Percentiles rank a stretch among this genome's conserved stretches.
These are phyloP conservation scores for Neurospora cerealis DNA, from an alignment of 495 filamentous ascomycete species.

Conservation along the genomic window DNA sequence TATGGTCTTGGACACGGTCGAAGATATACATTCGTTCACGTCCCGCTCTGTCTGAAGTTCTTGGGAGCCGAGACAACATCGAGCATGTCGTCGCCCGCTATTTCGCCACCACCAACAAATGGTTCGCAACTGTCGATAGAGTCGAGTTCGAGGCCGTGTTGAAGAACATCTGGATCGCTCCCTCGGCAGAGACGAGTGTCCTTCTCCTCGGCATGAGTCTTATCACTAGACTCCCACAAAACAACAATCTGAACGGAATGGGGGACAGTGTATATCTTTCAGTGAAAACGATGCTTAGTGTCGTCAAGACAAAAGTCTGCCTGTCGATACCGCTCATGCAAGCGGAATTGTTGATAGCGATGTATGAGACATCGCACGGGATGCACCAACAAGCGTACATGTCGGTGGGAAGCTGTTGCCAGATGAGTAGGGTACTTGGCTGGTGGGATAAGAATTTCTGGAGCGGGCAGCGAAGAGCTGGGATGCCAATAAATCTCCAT, in stretches of 20 bases:
- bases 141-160: conserved; percentile 10
- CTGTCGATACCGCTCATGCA: conserved; percentile 35
- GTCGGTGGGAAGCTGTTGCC: conserved; percentile 17
- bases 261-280: conserved; percentile 14
- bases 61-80: conserved; percentile 54
- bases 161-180: conserved; percentile 13
- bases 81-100: conserved; percentile 36
- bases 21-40: conserved; percentile 16
- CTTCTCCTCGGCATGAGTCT: conserved; percentile 21
- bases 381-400: conserved; percentile 55
- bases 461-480: conserved; percentile 3
- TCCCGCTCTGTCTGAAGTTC: conserved; percentile 58
- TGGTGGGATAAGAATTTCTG: conserved; percentile 19
- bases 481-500: conserved; percentile 11
- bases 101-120: conserved; percentile 18
- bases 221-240: conserved; percentile 8
- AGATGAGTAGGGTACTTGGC: conserved; percentile 18
- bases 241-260: conserved; percentile 9
- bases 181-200: conserved; percentile 16
- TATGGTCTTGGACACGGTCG: conserved; percentile 14
- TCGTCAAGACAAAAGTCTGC: conserved; percentile 15
- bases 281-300: conserved; percentile 17
- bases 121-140: conserved; percentile 21
- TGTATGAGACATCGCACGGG: conserved; percentile 72
- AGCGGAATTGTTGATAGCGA: conserved; percentile 71